Evolutionary conservation across 1,284 basidiomycete species (phyloP).

Genomic region (Pholiota adiposa): DNA sequence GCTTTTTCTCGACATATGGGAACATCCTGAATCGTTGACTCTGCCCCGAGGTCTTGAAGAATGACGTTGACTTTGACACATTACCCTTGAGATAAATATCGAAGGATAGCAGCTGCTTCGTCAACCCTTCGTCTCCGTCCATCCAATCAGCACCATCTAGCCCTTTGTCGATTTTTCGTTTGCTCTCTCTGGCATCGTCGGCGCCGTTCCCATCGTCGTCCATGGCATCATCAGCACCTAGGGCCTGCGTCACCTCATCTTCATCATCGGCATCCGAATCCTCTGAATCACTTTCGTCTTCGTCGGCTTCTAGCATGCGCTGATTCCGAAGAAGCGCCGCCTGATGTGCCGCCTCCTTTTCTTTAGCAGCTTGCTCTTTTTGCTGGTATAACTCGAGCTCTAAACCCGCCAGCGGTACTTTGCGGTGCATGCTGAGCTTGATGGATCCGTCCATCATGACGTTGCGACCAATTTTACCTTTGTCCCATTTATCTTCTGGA

Average conservation of each 20-base stretch:
- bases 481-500: slow-evolving; percentile 81
- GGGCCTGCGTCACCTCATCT: slow-evolving; percentile 68
- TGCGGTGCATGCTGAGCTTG: slow-evolving; percentile 79
- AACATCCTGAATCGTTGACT: slow-evolving; percentile 93
- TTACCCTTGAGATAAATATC: slow-evolving; percentile 98
- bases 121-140: slow-evolving; percentile 73
- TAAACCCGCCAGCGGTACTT: slow-evolving; percentile 83
- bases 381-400: slow-evolving; percentile 86
- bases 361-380: slow-evolving; percentile 80
- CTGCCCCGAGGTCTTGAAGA: slow-evolving; percentile 80
- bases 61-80: slow-evolving; percentile 79
- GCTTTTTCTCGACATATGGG: slow-evolving; percentile 92
- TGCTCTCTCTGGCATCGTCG: slow-evolving; percentile 26
- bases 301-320: slow-evolving; percentile 90
- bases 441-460: slow-evolving; percentile 77
- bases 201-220: slow-evolving; percentile 40
- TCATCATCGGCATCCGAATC: slow-evolving; percentile 65
- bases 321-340: slow-evolving; percentile 84
- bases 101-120: slow-evolving; percentile 81
- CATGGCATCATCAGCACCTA: slow-evolving; percentile 52
- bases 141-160: slow-evolving; percentile 70
- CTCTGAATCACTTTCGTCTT: slow-evolving; percentile 68
- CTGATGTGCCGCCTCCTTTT: slow-evolving; percentile 87
- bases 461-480: slow-evolving; percentile 85
- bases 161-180: slow-evolving; percentile 51